Conservation (phyloP, 2,329 filamentous ascomycete genomes). For the Venturia effusa region DNA sequence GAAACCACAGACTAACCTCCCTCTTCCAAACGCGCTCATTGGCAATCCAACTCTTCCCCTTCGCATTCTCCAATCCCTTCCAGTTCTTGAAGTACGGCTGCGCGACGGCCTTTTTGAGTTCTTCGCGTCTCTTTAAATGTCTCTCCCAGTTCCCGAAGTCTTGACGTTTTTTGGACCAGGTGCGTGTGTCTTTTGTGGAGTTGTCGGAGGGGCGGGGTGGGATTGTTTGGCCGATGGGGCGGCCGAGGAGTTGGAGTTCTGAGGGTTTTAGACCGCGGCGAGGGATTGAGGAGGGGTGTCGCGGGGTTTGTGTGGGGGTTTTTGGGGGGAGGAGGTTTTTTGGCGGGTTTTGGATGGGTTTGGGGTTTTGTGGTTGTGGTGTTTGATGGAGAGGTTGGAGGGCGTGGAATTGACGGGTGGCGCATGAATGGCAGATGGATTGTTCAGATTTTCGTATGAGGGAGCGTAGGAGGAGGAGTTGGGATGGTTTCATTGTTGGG, state of each 20-base stretch:
- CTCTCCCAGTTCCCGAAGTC: constrained; percentile 81
- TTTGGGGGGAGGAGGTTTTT: neutral
- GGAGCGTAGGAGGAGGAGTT: constrained; percentile 7
- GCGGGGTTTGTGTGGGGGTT: neutral
- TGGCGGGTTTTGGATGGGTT: neutral
- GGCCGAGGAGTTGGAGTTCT: constrained; percentile 40
- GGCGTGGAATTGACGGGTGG: constrained; percentile 6
- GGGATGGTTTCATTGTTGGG: constrained; percentile 6
- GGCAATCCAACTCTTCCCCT: constrained; percentile 85
- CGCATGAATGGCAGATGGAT: neutral
- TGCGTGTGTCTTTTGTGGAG: constrained; percentile 34
- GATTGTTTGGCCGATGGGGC: constrained; percentile 71
- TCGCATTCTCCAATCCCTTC: constrained; percentile 64
- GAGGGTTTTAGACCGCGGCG: neutral
- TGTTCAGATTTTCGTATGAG: neutral
- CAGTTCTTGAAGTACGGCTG: constrained; percentile 96
- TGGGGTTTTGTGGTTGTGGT: neutral
- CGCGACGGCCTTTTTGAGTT: constrained; percentile 67
- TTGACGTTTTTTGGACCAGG: constrained; percentile 56
- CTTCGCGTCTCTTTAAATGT: constrained; percentile 63
- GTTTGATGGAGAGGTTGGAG: constrained; percentile 1
- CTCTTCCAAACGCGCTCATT: constrained; percentile 75
- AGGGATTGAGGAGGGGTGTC: neutral
- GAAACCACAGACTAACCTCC: constrained; percentile 81
- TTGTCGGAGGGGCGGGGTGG: constrained; percentile 74